A percentile compares a stretch with the other conserved stretches of the same genome.
Conservation (phyloP, 2,329 filamentous ascomycete genomes). For the Cylindrodendrum hubeiense region DNA sequence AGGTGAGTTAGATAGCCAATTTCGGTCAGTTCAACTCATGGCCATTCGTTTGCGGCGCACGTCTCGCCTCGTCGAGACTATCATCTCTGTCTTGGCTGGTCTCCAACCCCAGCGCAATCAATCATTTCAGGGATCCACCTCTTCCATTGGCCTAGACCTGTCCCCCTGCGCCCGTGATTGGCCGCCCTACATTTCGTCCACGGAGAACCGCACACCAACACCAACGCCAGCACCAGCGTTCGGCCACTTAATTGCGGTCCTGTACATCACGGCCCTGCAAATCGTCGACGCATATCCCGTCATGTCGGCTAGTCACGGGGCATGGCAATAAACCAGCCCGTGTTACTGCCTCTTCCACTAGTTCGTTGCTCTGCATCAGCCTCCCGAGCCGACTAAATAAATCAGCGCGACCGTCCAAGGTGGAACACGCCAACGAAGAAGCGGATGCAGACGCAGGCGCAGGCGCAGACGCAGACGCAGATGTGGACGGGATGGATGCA, state of each 20-base stretch:
- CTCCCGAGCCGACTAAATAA: not conserved
- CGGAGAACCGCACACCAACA: constrained; percentile 7
- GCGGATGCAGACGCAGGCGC: constrained; percentile 7
- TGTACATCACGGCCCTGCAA: not conserved
- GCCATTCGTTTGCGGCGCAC: not conserved
- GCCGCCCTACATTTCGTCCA: constrained; percentile 40
- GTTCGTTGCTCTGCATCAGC: not conserved
- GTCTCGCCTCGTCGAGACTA: constrained; percentile 10
- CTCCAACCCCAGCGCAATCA: not conserved
- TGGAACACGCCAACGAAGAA: constrained; percentile 12
- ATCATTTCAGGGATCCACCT: constrained; percentile 8
- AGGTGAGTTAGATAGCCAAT: not conserved
- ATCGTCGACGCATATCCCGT: constrained; percentile 1
- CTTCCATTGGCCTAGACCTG: constrained; percentile 35
- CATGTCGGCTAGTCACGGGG: not conserved
- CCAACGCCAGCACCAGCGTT: not conserved
- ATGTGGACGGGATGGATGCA: constrained; percentile 15
- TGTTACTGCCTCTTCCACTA: not conserved
- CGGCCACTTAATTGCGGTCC: not conserved
- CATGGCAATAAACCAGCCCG: not conserved
- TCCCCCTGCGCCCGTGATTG: constrained; percentile 31
- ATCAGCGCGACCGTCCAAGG: not conserved
- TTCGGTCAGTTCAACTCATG: not conserved
- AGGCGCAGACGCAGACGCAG: constrained; percentile 9
- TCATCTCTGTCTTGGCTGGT: not conserved